Conservation (phyloP, 352 stramenopile species). For the Aphanomyces cochlioides region DNA sequence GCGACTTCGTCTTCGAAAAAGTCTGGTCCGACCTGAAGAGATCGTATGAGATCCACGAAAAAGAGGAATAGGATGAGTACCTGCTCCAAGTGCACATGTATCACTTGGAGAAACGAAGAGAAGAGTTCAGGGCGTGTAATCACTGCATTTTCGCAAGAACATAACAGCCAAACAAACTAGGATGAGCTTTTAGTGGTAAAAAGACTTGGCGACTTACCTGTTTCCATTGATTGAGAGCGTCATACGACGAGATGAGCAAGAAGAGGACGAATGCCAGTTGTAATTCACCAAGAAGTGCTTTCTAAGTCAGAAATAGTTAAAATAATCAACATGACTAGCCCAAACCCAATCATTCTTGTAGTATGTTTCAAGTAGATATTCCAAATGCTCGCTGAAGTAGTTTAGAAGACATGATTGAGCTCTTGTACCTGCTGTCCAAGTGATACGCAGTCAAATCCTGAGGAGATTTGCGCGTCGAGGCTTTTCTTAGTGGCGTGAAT, state of each 20-base stretch:
- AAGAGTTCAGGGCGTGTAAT: slow-evolving; percentile 46
- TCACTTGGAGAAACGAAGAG: slow-evolving; percentile 51
- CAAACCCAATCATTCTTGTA: slow-evolving; percentile 13
- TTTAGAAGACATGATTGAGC: slow-evolving; percentile 1
- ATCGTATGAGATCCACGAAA: slow-evolving; percentile 14
- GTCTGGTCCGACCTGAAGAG: slow-evolving; percentile 50
- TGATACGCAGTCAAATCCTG: slow-evolving; percentile 67
- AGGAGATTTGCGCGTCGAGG: slow-evolving; percentile 36
- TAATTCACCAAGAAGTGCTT: slow-evolving; percentile 87
- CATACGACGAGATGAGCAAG: slow-evolving; percentile 90
- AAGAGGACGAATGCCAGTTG: slow-evolving; percentile 93
- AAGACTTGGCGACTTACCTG: slow-evolving; percentile 40
- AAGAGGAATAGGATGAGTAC: slow-evolving; percentile 29
- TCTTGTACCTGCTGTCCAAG: slow-evolving; percentile 64
- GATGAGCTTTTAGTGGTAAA: too few relatives aligned
- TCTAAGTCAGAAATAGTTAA: slow-evolving; percentile 50
- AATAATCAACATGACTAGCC: slow-evolving; percentile 2
- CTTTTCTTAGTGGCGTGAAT: slow-evolving; percentile 58
- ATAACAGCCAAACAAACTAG: slow-evolving; percentile 62
- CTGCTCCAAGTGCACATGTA: slow-evolving; percentile 56
- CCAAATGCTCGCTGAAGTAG: slow-evolving; percentile 19
- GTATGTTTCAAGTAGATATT: not conserved
- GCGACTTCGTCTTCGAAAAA: slow-evolving; percentile 69
- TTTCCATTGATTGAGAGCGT: slow-evolving; percentile 92
- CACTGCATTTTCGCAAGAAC: slow-evolving; percentile 56